Conservation (phyloP, 2,329 filamentous ascomycete genomes). For the Metarhizium robertsii region DNA sequence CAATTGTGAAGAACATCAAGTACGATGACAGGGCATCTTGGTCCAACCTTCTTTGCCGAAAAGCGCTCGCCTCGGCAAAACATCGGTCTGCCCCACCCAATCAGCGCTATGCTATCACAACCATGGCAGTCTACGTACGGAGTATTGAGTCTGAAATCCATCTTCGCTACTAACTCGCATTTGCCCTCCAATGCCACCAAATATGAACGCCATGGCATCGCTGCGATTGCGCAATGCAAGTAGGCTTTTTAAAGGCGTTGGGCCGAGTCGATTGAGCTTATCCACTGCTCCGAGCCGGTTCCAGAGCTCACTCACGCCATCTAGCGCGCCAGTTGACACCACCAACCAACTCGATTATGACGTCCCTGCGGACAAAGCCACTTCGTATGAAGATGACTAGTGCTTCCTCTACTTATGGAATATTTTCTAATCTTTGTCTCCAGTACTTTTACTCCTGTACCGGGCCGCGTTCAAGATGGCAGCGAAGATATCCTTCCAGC, state of each 20-base stretch:
- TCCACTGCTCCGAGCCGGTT: constrained; percentile 42
- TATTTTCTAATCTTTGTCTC: not conserved
- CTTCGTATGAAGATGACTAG: constrained; percentile 53
- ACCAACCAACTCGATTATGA: constrained; percentile 72
- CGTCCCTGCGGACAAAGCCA: constrained; percentile 75
- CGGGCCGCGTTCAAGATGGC: constrained; percentile 82
- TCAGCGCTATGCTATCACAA: constrained; percentile 23
- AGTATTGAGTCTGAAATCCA: constrained; percentile 11
- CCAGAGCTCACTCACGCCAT: constrained; percentile 39
- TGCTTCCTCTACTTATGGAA: not conserved
- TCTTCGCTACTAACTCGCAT: constrained; percentile 8
- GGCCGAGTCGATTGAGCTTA: constrained; percentile 25
- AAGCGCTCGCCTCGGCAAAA: constrained; percentile 41
- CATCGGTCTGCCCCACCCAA: constrained; percentile 33
- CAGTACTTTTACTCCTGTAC: constrained; percentile 85
- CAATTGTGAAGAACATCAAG: constrained; percentile 21
- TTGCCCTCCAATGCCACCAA: constrained; percentile 15
- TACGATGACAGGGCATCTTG: too few relatives aligned
- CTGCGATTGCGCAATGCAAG: constrained; percentile 48
- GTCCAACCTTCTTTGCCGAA: constrained; percentile 26
- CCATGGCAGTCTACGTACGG: not conserved
- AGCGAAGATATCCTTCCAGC: constrained; percentile 76
- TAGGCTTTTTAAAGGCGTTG: constrained; percentile 40
- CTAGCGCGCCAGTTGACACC: constrained; percentile 26
- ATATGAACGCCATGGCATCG: constrained; percentile 47